Conservation (phyloP, 306 rosid genomes). For the Glycine tomentella region DNA sequence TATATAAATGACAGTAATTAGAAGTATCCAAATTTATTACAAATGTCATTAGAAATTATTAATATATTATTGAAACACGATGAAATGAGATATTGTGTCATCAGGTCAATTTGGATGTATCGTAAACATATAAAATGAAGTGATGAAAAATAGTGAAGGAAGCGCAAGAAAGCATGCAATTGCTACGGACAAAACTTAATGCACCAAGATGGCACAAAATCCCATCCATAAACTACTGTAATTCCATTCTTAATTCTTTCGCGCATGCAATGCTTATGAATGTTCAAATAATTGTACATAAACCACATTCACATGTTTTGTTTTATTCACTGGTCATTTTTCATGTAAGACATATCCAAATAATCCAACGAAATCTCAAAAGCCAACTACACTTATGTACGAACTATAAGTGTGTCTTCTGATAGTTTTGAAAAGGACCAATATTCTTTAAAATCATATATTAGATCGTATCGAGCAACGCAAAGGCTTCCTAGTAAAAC, state of each 20-base stretch:
- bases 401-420: conserved; percentile 20
- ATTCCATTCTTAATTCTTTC: neutral
- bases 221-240: neutral
- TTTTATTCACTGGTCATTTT: neutral
- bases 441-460: neutral
- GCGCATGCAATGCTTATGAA: neutral
- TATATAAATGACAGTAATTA: too few species aligned
- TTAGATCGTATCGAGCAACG: neutral
- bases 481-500: neutral
- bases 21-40: too few species aligned
- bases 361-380: conserved; percentile 4
- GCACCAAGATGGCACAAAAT: conserved; percentile 12
- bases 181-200: neutral
- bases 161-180: too few species aligned
- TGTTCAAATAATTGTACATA: conserved; percentile 11
- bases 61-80: too few species aligned
- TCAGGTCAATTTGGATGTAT: too few species aligned
- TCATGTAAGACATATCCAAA: neutral
- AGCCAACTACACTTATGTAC: conserved; percentile 25
- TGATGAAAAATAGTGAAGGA: conserved; percentile 2
- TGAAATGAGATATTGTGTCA: too few species aligned
- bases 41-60: too few species aligned
- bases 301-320: conserved; percentile 12
- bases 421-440: conserved; percentile 26
- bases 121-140: neutral